These are phyloP conservation scores for Dothistroma pini DNA, from an alignment of 2,329 filamentous ascomycete species.

Conservation along the genomic window DNA sequence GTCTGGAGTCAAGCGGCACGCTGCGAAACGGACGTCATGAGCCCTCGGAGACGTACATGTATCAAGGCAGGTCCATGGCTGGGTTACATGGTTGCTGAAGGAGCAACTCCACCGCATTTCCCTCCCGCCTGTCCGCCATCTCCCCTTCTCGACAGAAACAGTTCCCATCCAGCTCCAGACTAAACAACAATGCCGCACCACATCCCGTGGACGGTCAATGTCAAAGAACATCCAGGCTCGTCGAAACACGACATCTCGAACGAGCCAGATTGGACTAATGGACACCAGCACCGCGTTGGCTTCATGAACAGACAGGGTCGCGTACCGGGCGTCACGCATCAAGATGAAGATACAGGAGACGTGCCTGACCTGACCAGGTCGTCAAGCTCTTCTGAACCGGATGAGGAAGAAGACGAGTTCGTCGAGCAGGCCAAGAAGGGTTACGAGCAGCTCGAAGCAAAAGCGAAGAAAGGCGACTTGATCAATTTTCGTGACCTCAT, in stretches of 20 bases:
- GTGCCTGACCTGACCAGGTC: neutral
- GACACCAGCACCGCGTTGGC: slow-evolving; percentile 4
- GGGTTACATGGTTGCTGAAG: neutral
- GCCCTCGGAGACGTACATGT: neutral
- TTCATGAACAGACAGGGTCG: slow-evolving; percentile 3
- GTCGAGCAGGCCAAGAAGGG: slow-evolving; percentile 30
- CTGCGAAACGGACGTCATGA: neutral
- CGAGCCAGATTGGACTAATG: neutral
- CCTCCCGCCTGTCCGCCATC: neutral
- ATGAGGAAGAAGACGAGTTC: slow-evolving; percentile 14
- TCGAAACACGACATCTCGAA: neutral
- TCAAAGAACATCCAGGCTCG: slow-evolving; percentile 1
- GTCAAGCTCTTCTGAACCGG: neutral
- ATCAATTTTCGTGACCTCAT: slow-evolving; percentile 41
- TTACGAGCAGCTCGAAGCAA: slow-evolving; percentile 28
- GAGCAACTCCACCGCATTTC: neutral
- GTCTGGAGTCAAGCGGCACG: neutral
- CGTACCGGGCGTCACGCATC: slow-evolving; percentile 2
- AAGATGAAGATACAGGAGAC: neutral
- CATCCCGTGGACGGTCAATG: neutral
- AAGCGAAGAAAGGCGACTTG: slow-evolving; percentile 32
- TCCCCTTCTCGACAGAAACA: neutral
- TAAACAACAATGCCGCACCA: neutral
- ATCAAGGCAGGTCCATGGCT: neutral
- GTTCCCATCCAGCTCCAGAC: too few species aligned